A percentile compares a stretch with the other conserved stretches of the same genome.
Evolutionary conservation across 2,329 filamentous ascomycete genomes (phyloP).

Genomic region (Lasiodiplodia hormozganensis): DNA sequence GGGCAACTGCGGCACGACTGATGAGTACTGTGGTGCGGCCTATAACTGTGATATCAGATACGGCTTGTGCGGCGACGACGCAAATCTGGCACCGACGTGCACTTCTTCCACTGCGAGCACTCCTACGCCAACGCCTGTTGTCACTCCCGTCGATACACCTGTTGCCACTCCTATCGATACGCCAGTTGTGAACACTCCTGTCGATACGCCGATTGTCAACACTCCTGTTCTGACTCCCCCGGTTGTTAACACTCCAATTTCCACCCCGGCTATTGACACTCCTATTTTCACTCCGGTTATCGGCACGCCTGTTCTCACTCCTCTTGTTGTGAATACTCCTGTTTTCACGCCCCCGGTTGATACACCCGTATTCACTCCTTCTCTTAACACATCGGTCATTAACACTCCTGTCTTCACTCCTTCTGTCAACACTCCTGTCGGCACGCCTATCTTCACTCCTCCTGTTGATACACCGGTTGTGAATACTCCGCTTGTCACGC

Average conservation of each 20-base stretch:
- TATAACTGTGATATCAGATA: constrained; percentile 7
- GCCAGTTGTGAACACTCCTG: neutral
- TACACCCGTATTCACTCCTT: neutral
- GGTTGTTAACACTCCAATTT: neutral
- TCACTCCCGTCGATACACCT: neutral
- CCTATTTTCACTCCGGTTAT: neutral
- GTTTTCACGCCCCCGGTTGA: neutral
- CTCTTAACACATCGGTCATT: neutral
- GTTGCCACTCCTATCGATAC: neutral
- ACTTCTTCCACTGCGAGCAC: constrained; percentile 11
- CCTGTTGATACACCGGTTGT: neutral
- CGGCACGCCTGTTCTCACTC: neutral
- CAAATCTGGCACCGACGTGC: neutral
- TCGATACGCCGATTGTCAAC: neutral
- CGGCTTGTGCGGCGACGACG: constrained; percentile 8
- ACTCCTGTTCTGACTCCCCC: neutral
- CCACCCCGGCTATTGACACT: neutral
- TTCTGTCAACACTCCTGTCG: neutral
- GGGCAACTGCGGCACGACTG: constrained; percentile 31
- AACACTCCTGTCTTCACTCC: constrained; percentile 3
- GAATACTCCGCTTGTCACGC: neutral
- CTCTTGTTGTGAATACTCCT: neutral
- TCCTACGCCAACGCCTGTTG: neutral
- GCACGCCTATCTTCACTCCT: constrained; percentile 1
- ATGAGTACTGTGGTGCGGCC: constrained; percentile 5